Evolutionary conservation across 352 stramenopile genomes (phyloP).

Genomic region (Globisporangium irregulare): DNA sequence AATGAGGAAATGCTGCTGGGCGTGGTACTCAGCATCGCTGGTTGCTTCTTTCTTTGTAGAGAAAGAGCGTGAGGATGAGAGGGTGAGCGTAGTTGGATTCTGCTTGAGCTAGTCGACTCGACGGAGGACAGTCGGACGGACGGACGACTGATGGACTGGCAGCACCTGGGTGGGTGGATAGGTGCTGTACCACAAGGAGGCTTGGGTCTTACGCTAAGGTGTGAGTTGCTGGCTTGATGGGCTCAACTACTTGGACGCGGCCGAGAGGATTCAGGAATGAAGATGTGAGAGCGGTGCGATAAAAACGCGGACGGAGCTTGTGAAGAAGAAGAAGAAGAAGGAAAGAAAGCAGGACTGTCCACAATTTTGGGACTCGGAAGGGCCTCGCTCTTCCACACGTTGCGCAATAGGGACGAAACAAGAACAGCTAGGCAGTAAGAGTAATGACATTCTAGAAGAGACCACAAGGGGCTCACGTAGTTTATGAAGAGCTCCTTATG

Average conservation of each 20-base stretch:
- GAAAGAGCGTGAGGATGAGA: background rate
- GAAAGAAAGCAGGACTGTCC: background rate
- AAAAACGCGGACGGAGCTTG: background rate
- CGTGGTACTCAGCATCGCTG: background rate
- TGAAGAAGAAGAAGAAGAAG: background rate
- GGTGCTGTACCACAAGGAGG: background rate
- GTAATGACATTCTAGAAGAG: background rate
- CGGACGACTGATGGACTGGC: background rate
- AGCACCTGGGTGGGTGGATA: background rate
- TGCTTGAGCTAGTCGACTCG: background rate
- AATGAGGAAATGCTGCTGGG: conserved; percentile 5
- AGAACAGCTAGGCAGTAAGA: background rate
- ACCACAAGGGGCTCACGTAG: background rate
- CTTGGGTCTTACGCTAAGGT: background rate
- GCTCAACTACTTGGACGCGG: background rate
- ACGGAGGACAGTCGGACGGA: background rate
- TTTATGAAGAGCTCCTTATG: background rate
- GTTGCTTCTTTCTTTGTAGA: background rate
- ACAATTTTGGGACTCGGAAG: background rate
- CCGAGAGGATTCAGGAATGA: background rate
- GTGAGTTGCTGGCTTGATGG: background rate
- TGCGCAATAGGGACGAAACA: background rate
- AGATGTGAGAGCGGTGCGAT: background rate
- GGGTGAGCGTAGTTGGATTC: background rate
- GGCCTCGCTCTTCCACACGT: background rate